Conservation (phyloP, 2,329 filamentous ascomycete genomes). For the Cercospora sesami region DNA sequence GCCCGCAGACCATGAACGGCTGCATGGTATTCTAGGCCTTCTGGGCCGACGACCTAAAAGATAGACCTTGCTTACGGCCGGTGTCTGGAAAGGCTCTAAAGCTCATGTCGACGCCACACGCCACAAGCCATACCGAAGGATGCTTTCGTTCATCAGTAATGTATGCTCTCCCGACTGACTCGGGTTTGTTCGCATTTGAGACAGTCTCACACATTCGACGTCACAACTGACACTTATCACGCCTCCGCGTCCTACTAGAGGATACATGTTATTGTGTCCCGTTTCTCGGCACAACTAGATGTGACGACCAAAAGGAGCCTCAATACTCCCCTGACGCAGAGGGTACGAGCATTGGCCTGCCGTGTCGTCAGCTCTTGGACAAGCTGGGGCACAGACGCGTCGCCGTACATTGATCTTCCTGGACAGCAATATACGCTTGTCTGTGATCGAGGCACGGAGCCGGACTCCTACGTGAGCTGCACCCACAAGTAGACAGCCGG, state of each 20-base stretch:
- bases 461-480: not conserved
- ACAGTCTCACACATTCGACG: not conserved
- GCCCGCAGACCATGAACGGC: not conserved
- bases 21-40: not conserved
- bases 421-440: not conserved
- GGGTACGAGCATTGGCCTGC: not conserved
- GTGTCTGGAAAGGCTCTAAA: not conserved
- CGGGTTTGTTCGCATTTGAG: not conserved
- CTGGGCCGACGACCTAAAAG: constrained; percentile 5
- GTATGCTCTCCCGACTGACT: not conserved
- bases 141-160: not conserved
- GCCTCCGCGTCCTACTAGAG: not conserved
- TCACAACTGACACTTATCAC: constrained; percentile 3
- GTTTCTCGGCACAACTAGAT: not conserved
- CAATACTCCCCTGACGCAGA: not conserved
- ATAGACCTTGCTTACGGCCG: constrained; percentile 1
- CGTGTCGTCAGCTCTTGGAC: not conserved
- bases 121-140: not conserved
- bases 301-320: not conserved
- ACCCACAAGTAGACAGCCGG: not conserved
- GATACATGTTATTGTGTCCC: not conserved
- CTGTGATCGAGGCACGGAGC: not conserved
- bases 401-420: not conserved
- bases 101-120: not conserved
- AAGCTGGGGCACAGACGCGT: not conserved